Evolutionary conservation across 2,329 filamentous ascomycete genomes (phyloP).

Genomic region (Beauveria medogensis): DNA sequence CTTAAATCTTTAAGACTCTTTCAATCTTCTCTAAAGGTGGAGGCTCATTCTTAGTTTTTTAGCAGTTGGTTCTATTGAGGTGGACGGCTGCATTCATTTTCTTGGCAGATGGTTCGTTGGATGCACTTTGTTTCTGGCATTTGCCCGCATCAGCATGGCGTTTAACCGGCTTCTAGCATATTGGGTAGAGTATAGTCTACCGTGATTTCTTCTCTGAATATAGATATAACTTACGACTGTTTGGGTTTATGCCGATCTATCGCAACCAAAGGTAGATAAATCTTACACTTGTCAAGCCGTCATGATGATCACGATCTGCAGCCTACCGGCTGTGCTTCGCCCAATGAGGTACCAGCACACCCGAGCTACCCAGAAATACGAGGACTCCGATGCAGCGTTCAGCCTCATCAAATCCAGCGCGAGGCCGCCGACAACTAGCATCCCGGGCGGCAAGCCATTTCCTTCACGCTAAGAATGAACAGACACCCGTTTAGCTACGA

Average conservation of each 20-base stretch:
- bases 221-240: not conserved
- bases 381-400: not conserved
- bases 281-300: too few species aligned
- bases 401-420: not conserved
- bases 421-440: not conserved
- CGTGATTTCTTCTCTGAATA: not conserved
- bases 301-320: not conserved
- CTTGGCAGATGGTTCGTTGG: not conserved
- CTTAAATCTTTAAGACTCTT: not conserved
- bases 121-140: not conserved
- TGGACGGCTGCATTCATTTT: not conserved
- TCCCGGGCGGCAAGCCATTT: not conserved
- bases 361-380: not conserved
- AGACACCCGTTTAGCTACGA: not conserved
- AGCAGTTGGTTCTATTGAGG: too few species aligned
- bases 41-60: too few species aligned
- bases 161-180: not conserved
- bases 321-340: not conserved
- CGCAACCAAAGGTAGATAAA: not conserved
- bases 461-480: not conserved
- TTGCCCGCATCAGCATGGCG: conserved; percentile 6
- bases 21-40: not conserved
- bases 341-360: not conserved
- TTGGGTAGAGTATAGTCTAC: not conserved
- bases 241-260: not conserved